These are phyloP conservation scores for Claviceps sp. DNA, from an alignment of 2,329 filamentous ascomycete species.

Conservation along the genomic window DNA sequence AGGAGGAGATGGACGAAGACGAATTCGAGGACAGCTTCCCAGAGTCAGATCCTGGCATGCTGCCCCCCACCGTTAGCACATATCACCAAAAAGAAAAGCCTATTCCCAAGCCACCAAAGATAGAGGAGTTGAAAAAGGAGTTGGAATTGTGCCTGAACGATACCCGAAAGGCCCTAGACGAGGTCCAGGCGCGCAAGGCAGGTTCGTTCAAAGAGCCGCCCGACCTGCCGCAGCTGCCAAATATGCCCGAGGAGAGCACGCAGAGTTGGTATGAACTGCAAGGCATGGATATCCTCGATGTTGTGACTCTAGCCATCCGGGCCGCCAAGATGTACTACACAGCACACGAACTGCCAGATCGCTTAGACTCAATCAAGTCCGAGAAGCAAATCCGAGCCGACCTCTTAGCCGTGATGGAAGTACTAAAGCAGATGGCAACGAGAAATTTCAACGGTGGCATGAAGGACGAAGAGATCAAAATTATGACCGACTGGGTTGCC, in stretches of 20 bases:
- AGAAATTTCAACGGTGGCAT: conserved; percentile 78
- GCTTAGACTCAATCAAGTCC: conserved; percentile 72
- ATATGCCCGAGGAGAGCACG: conserved; percentile 32
- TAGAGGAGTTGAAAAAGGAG: conserved; percentile 57
- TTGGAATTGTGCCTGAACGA: conserved; percentile 56
- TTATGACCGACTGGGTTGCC: conserved; percentile 66
- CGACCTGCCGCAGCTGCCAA: conserved; percentile 19
- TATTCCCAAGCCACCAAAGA: conserved; percentile 71
- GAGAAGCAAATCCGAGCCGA: conserved; percentile 78
- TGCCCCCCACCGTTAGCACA: conserved; percentile 94
- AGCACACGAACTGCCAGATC: conserved; percentile 73
- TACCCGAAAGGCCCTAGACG: conserved; percentile 52
- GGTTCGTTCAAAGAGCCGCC: conserved; percentile 15
- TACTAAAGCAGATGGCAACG: conserved; percentile 80
- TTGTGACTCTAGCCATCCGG: conserved; percentile 87
- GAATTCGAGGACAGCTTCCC: conserved; percentile 45
- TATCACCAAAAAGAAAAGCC: conserved; percentile 78
- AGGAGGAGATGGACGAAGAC: conserved; percentile 29
- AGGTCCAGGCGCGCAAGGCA: conserved; percentile 31
- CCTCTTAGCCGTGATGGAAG: conserved; percentile 73
- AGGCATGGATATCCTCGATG: conserved; percentile 82
- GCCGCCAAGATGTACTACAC: conserved; percentile 96
- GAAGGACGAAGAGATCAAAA: conserved; percentile 60
- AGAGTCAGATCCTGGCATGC: conserved; percentile 60
- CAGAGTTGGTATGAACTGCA: conserved; percentile 76